Percentiles rank a stretch among this genome's conserved stretches.
These are phyloP conservation scores for Ammopiptanthus mongolicus DNA, from an alignment of 306 rosid species.

Conservation along the genomic window DNA sequence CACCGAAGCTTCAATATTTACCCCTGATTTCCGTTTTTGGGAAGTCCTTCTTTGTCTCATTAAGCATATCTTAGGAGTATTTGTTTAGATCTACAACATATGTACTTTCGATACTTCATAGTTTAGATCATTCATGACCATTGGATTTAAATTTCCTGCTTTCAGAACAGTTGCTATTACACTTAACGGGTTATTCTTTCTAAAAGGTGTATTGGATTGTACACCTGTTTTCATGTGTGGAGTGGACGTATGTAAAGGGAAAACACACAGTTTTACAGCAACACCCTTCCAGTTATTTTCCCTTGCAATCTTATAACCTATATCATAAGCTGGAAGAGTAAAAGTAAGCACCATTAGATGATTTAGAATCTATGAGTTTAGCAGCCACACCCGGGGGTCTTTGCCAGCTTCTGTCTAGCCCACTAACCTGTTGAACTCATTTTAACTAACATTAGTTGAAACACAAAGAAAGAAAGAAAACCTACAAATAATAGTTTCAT, in stretches of 20 bases:
- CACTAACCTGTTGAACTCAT: conserved; percentile 62
- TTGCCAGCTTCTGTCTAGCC: conserved; percentile 95
- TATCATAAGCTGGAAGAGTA: not conserved
- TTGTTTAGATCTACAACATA: not conserved
- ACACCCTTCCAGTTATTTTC: not conserved
- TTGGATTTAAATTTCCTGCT: not conserved
- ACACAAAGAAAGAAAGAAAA: not conserved
- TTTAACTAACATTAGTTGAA: not conserved
- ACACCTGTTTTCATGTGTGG: not conserved
- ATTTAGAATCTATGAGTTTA: conserved; percentile 60
- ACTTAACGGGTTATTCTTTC: not conserved
- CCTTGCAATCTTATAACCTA: not conserved
- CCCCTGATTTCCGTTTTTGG: not conserved
- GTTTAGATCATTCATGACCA: not conserved
- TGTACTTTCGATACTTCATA: not conserved
- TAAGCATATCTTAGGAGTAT: not conserved
- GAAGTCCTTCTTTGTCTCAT: not conserved
- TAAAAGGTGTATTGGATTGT: not conserved
- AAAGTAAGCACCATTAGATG: conserved; percentile 52
- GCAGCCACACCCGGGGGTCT: conserved; percentile 87
- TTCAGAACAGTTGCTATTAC: not conserved
- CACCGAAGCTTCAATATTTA: not conserved
- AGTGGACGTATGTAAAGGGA: not conserved
- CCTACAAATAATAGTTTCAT: not conserved
- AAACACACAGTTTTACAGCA: not conserved